phyloP scores from a whole-genome alignment of 1,284 basidiomycete genomes.

The Papiliotrema flavescens region DNA sequence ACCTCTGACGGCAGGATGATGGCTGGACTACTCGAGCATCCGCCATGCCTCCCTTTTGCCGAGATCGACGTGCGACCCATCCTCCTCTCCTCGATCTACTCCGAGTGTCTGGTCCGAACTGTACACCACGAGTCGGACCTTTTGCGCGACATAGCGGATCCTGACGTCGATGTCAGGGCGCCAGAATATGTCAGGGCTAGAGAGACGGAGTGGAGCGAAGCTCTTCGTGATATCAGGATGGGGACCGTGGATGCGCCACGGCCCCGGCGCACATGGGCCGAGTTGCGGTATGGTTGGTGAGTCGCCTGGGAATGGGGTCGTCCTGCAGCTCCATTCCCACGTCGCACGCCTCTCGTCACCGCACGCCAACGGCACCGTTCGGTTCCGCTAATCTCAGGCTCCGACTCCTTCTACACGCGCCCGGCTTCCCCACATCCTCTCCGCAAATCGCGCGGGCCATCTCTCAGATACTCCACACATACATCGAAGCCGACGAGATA shows the following conservation, averaged over 20 bases:
- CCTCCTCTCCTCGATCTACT: slow-evolving; percentile 8
- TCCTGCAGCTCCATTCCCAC: too few species aligned
- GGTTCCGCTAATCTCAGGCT: slow-evolving; percentile 12
- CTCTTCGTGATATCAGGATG: slow-evolving; percentile 15
- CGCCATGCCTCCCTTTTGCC: slow-evolving; percentile 14
- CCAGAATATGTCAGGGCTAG: slow-evolving; percentile 13
- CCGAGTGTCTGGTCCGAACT: slow-evolving; percentile 10
- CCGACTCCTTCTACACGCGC: slow-evolving; percentile 19
- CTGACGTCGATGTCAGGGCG: slow-evolving; percentile 16
- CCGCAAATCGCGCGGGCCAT: slow-evolving; percentile 14
- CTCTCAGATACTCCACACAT: slow-evolving; percentile 19
- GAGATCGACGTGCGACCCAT: slow-evolving; percentile 23
- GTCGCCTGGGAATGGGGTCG: not conserved
- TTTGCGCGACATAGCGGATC: slow-evolving; percentile 18
- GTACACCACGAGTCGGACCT: slow-evolving; percentile 13
- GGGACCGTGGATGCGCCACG: slow-evolving; percentile 2
- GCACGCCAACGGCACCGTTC: too few species aligned
- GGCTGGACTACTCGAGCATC: slow-evolving; percentile 17
- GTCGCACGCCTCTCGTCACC: too few species aligned
- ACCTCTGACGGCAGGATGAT: slow-evolving; percentile 12
- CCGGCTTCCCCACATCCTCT: slow-evolving; percentile 10
- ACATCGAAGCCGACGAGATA: slow-evolving; percentile 13
- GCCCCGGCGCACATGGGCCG: slow-evolving; percentile 14
- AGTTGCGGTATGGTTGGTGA: slow-evolving; percentile 27
- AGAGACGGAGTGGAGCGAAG: slow-evolving; percentile 18